Evolutionary conservation across 345 rosid species (phyloP).

Genomic region (Hibiscus syriacus): DNA sequence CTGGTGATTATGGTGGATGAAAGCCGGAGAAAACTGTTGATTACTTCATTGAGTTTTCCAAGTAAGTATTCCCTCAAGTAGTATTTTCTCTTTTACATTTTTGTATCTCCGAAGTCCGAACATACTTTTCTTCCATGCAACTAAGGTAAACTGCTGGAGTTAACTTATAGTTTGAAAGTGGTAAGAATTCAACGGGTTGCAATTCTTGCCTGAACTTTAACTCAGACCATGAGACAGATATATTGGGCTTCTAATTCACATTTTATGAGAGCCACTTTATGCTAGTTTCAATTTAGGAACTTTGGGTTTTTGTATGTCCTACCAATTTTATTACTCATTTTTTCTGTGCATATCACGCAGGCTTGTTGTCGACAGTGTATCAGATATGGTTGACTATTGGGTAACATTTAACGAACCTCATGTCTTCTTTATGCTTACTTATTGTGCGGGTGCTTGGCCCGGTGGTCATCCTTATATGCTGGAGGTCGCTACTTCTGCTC

Average conservation of each 20-base stretch:
- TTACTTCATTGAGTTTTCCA: conserved; percentile 80
- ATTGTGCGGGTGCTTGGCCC: conserved; percentile 97
- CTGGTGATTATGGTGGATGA: conserved; percentile 97
- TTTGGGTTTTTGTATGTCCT: background rate
- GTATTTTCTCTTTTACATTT: background rate
- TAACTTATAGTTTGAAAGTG: background rate
- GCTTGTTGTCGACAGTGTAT: conserved; percentile 76
- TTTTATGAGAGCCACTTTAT: background rate
- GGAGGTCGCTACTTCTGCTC: conserved; percentile 79
- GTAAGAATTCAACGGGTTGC: background rate
- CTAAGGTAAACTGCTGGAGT: background rate
- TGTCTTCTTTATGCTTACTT: conserved; percentile 85
- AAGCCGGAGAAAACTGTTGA: conserved; percentile 88
- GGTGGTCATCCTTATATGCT: conserved; percentile 91
- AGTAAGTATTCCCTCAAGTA: conserved; percentile 27
- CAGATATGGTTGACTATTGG: conserved; percentile 83
- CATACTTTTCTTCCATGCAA: conserved; percentile 2
- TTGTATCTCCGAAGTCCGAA: conserved; percentile 7
- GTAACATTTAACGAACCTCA: conserved; percentile 92
- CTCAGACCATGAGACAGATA: background rate
- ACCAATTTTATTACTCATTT: conserved; percentile 10
- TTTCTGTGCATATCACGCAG: conserved; percentile 32
- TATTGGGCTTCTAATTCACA: background rate
- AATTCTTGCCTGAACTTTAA: background rate
- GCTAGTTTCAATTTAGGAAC: conserved; percentile 7